These are phyloP conservation scores for Podaxis carcinomalis DNA, from an alignment of 768 basidiomycete genomes.

Conservation along the genomic window DNA sequence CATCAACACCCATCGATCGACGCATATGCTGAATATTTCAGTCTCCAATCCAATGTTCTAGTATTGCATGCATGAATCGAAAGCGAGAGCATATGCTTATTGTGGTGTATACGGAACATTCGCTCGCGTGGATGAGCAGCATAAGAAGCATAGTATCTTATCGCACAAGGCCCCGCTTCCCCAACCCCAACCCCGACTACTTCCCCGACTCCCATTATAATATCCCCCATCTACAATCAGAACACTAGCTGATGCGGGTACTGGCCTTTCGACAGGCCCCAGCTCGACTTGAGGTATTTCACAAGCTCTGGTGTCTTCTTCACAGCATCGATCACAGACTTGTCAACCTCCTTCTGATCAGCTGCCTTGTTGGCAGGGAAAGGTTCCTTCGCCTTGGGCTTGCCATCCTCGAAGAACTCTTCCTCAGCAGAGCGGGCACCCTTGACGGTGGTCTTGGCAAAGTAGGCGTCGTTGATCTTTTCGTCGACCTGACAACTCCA, in stretches of 20 bases:
- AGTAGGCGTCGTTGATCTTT: conserved; percentile 93
- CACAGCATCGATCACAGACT: conserved; percentile 72
- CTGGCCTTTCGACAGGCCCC: conserved; percentile 95
- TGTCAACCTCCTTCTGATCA: conserved; percentile 89
- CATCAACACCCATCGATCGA: background rate
- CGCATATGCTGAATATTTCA: too few relatives aligned
- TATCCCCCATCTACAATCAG: conserved; percentile 36
- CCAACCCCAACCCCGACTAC: conserved; percentile 15
- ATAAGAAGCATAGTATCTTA: conserved; percentile 10
- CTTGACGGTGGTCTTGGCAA: conserved; percentile 74
- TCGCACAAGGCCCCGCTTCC: conserved; percentile 13
- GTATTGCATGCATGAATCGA: conserved; percentile 3
- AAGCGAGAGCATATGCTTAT: conserved; percentile 22
- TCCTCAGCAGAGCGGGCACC: conserved; percentile 81
- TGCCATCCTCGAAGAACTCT: conserved; percentile 95
- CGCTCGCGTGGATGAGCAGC: conserved; percentile 1
- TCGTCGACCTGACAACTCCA: conserved; percentile 59
- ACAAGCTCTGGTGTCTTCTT: conserved; percentile 88
- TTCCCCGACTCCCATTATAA: background rate
- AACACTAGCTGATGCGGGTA: conserved; percentile 93
- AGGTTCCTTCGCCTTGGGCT: conserved; percentile 83
- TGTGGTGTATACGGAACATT: conserved; percentile 9
- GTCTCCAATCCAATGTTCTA: background rate
- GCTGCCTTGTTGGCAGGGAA: conserved; percentile 83
- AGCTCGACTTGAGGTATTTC: conserved; percentile 91